These are phyloP conservation scores for Phialocephala subalpina DNA, from an alignment of 2,329 filamentous ascomycete species.

Conservation along the genomic window DNA sequence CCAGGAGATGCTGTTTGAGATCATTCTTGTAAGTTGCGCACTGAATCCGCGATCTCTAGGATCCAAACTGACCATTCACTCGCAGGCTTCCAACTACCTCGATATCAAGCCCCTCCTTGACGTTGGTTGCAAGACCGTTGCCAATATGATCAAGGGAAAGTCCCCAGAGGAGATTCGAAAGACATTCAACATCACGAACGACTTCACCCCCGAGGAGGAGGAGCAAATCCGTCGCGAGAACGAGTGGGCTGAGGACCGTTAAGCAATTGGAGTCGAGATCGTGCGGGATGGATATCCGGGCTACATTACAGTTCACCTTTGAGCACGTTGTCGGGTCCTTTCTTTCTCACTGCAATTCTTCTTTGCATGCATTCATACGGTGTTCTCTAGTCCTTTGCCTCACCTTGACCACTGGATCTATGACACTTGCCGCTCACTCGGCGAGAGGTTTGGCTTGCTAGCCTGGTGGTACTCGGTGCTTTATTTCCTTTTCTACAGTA, in stretches of 20 bases:
- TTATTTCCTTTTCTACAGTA: constrained; percentile 15
- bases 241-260: constrained; percentile 89
- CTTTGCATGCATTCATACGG: constrained; percentile 7
- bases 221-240: constrained; percentile 95
- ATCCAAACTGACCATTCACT: constrained; percentile 24
- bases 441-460: constrained; percentile 10
- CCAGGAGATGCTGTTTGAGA: constrained; percentile 99
- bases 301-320: not conserved
- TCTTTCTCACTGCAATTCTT: constrained; percentile 2
- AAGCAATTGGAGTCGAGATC: constrained; percentile 41
- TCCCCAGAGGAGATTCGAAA: constrained; percentile 98
- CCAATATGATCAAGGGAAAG: constrained; percentile 99
- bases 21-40: constrained; percentile 79
- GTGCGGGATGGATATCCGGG: not conserved
- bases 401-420: constrained; percentile 10
- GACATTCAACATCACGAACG: constrained; percentile 99
- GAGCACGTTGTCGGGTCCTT: not conserved
- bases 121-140: constrained; percentile 98
- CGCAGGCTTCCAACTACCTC: constrained; percentile 93
- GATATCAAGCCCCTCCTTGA: constrained; percentile 98
- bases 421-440: constrained; percentile 3
- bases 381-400: not conserved
- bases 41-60: not conserved
- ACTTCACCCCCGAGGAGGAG: constrained; percentile 98
- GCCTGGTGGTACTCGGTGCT: constrained; percentile 11